Evolutionary conservation across 345 rosid species (phyloP), one percentile per base, ranked within the genome.

Genomic region (Syzygium jambos): DNA sequence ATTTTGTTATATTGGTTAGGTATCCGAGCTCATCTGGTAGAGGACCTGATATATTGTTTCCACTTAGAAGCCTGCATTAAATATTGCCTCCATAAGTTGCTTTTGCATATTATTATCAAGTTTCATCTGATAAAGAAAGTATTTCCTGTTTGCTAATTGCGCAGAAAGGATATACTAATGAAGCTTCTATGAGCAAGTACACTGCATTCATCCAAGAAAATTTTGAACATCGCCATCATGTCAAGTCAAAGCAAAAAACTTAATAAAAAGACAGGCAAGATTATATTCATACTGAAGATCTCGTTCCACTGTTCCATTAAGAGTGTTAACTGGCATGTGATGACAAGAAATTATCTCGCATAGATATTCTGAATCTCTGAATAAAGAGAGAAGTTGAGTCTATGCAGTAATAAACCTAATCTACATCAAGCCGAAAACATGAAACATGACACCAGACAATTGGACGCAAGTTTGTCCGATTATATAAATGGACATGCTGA

Each of bases 1-100:
- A 95, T 87, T 94, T 94, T 87, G 95, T 96, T 92, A 96, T 90
- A 87, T 93, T 93, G 59, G 97, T 96, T 82, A 98, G 96, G 92
- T 89, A 86, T 34, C 99, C 99, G 89, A 98, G 98, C 94, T 98
- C 96, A 43, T 95, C 95, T 0, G 99, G 97, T 88, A 98, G 89
- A 29, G 91, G 86, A 86, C 99, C 99, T 14, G 95, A 93, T 90
- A 98, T 85, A 16, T 87, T 84, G 89, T 98, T 98, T 88, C 98
- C 99, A 89, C 95, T 96, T 87, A 98, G 92, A 38, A 98, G 96
- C 95, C 99, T 98, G 94, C 34, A 29, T 84, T 52, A 29, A 84
- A 52, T 6, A 27, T 84, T 14, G 56, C 85, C 22, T 65, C 41
- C 78, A 8, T 65, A 65, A 65, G 43, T 29, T 65, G 78, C 78